A percentile compares a stretch with the other conserved stretches of the same genome.
These are phyloP conservation scores for Boletus eberwhitei DNA, from an alignment of 768 basidiomycete species.

Conservation along the genomic window DNA sequence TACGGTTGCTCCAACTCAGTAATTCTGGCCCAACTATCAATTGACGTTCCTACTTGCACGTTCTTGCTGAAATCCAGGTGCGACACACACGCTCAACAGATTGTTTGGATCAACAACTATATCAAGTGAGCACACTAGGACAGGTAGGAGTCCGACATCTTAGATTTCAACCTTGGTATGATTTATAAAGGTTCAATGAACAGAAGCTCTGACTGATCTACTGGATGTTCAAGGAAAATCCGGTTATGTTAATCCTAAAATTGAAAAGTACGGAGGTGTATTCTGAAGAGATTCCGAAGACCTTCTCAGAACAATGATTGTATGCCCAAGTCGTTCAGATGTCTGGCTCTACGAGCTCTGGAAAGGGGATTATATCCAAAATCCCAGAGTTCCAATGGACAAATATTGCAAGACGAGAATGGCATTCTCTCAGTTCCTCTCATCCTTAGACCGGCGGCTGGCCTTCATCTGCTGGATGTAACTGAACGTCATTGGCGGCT, in stretches of 20 bases:
- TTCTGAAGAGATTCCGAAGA: background rate
- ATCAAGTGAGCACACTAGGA: background rate
- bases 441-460: background rate
- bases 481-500: slow-evolving; percentile 5
- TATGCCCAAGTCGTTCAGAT: background rate
- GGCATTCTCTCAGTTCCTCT: background rate
- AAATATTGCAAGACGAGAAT: background rate
- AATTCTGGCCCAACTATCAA: background rate
- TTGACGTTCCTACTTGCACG: background rate
- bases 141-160: background rate
- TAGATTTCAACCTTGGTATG: background rate
- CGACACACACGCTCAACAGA: background rate
- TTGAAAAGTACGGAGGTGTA: no score
- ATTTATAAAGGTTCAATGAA: no score
- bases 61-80: background rate
- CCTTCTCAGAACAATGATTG: background rate
- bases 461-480: background rate
- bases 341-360: background rate
- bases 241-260: background rate
- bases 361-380: background rate
- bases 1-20: background rate
- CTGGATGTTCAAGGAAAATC: background rate
- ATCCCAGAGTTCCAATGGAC: background rate
- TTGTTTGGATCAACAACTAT: background rate
- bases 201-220: background rate